Evolutionary conservation across 2,329 filamentous ascomycete species (phyloP), one percentile per base, ranked within the genome.

Genomic region (Penicillium hordei): DNA sequence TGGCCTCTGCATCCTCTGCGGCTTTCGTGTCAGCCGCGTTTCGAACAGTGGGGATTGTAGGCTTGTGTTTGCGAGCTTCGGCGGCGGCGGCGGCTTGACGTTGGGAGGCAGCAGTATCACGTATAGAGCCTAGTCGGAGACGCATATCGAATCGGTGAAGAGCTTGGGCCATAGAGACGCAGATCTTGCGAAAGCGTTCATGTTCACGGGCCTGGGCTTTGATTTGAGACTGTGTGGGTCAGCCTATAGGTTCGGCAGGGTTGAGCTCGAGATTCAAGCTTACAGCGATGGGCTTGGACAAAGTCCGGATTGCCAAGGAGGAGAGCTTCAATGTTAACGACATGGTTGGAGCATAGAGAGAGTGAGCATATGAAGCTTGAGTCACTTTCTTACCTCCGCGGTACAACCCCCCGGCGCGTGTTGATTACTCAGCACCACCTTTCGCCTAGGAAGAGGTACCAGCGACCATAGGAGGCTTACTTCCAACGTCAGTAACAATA

Each of bases 241-340:
- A 74, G 70, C 61, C 60, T 59, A 10, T 19, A 6, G 27, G 7
- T 49, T 25, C 13, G 51, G 34, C 19, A 48, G 38, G n/a, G 25
- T 23, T 25, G 23, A 27, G 10, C 17, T 34, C n/a, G 39, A 29
- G 55, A 34, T 36, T n/a, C 21, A 39, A 46, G 55, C 69, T 57
- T 79, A 88, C 86, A 62, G 85, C 86, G 68, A 89, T 85, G 2
- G 86, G 86, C 70, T 89, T 89, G 15, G 86, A 86, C 29, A 87
- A 76, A 1, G 86, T 89, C 58, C 86, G 81, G 58, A 89, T 84
- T 40, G 80, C 81, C 48, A 89, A 78, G 23, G 86, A 88, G 33
- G 83, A 83, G 64, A 89, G 81, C 70, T 89, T 89, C 61, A 89
- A 76, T 10, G 86, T 87, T 60, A 89, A 69, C 60, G 84, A 86